Evolutionary conservation across 345 rosid genomes (phyloP).

Genomic region (Arabis alpina): DNA sequence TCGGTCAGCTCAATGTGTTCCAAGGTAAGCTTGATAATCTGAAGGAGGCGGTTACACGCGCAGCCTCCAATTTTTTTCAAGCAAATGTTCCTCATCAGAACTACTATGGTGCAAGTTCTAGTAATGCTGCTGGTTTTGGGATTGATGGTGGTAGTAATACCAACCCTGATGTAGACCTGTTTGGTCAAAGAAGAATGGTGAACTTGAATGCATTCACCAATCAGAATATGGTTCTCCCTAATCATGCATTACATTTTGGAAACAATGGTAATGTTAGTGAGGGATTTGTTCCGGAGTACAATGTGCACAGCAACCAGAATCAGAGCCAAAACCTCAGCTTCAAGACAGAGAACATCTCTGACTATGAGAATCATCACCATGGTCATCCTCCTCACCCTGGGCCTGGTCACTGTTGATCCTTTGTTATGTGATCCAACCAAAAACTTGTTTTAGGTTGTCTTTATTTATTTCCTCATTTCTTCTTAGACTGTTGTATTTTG

Average conservation of each 20-base stretch:
- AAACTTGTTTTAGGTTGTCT: neutral
- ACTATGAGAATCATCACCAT: conserved; percentile 19
- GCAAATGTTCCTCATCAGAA: conserved; percentile 8
- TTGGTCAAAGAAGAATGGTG: conserved; percentile 25
- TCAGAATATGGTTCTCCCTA: neutral
- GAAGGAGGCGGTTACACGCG: conserved; percentile 43
- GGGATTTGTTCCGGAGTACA: neutral
- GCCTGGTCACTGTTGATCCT: conserved; percentile 12
- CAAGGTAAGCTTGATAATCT: conserved; percentile 46
- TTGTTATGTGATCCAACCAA: neutral
- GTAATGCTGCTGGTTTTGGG: conserved; percentile 17
- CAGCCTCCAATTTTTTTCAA: conserved; percentile 30
- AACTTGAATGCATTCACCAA: conserved; percentile 9
- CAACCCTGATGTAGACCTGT: neutral
- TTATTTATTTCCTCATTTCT: no score
- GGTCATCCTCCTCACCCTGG: conserved; percentile 11
- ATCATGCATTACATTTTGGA: neutral
- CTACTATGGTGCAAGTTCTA: conserved; percentile 25
- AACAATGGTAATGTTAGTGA: neutral
- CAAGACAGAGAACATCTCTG: conserved; percentile 10
- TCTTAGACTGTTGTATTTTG: neutral
- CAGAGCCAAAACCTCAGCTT: neutral
- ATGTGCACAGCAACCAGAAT: neutral
- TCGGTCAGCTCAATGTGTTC: conserved; percentile 44
- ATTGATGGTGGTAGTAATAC: conserved; percentile 7